Conservation (phyloP, 805 yeast genomes). For the Lachancea kluyveri region DNA sequence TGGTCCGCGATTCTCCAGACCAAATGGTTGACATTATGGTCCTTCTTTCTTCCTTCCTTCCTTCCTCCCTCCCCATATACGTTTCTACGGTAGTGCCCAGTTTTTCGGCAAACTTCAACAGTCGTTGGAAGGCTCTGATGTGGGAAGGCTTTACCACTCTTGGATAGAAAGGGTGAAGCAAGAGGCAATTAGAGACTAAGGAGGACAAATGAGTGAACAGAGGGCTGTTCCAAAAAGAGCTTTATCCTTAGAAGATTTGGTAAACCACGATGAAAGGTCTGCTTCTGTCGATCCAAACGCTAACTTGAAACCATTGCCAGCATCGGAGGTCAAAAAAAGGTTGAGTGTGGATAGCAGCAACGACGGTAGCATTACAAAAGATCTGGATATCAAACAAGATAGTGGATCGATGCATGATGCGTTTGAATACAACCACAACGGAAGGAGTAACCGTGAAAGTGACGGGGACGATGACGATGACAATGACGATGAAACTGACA, state of each 20-base stretch:
- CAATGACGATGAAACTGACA: conserved; percentile 28
- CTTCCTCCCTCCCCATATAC: not conserved
- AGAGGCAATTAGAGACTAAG: not conserved
- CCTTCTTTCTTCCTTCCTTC: not conserved
- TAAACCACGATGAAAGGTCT: conserved; percentile 28
- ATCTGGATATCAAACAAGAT: no score
- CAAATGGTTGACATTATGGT: not conserved
- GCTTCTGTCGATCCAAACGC: conserved; percentile 10
- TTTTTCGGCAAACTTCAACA: conserved; percentile 1
- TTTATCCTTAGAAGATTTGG: conserved; percentile 30
- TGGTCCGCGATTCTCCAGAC: no score
- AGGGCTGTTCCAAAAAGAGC: conserved; percentile 24
- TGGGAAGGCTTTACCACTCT: no score
- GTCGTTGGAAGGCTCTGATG: no score
- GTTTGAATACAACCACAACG: no score
- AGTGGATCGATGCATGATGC: no score
- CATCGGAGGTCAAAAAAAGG: conserved; percentile 6
- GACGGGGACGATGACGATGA: not conserved
- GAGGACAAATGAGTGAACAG: conserved; percentile 7
- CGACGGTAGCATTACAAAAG: conserved; percentile 2
- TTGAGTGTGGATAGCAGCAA: conserved; percentile 4
- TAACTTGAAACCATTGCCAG: conserved; percentile 6
- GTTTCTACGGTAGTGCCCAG: not conserved
- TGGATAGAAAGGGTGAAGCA: no score
- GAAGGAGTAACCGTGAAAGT: not conserved